Percentiles rank a stretch among this genome's conserved stretches.
phyloP scores from a whole-genome alignment of 495 filamentous ascomycete species.

The Neohortaea acidophila region DNA sequence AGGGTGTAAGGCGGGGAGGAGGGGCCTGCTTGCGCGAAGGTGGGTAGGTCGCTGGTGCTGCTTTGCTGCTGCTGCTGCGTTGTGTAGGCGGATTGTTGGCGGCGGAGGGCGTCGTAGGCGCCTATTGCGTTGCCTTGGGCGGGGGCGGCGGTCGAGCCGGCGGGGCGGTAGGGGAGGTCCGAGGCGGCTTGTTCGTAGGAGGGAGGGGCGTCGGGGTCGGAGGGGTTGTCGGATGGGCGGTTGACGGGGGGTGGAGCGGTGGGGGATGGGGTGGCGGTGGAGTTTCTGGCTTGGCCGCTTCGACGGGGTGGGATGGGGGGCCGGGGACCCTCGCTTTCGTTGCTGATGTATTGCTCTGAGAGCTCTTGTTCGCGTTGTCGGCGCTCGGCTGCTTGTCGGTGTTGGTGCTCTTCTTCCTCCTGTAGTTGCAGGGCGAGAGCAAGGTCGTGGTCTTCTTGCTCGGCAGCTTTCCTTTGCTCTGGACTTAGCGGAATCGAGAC shows the following conservation, averaged over 20 bases:
- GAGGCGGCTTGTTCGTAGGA: slow-evolving; percentile 68
- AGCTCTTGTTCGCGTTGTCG: slow-evolving; percentile 30
- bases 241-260: slow-evolving; percentile 12
- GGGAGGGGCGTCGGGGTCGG: slow-evolving; percentile 36
- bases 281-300: slow-evolving; percentile 14
- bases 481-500: background rate
- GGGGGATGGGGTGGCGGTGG: background rate
- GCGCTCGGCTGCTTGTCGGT: slow-evolving; percentile 29
- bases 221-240: slow-evolving; percentile 17
- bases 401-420: slow-evolving; percentile 63
- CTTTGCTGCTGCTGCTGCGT: slow-evolving; percentile 11
- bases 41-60: background rate
- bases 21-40: background rate
- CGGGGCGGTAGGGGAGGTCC: slow-evolving; percentile 45
- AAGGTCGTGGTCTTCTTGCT: slow-evolving; percentile 66
- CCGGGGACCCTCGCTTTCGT: slow-evolving; percentile 27
- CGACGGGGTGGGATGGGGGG: slow-evolving; percentile 28
- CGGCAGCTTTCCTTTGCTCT: slow-evolving; percentile 16
- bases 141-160: slow-evolving; percentile 11
- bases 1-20: background rate
- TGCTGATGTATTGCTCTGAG: slow-evolving; percentile 43
- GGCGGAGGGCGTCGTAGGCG: slow-evolving; percentile 9
- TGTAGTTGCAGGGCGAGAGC: slow-evolving; percentile 68
- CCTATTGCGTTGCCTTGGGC: slow-evolving; percentile 10
- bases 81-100: no score